Percentiles rank a stretch among this genome's conserved stretches.
Conservation (phyloP, 805 yeast species). For the Kodamaea kaohsiungensis region DNA sequence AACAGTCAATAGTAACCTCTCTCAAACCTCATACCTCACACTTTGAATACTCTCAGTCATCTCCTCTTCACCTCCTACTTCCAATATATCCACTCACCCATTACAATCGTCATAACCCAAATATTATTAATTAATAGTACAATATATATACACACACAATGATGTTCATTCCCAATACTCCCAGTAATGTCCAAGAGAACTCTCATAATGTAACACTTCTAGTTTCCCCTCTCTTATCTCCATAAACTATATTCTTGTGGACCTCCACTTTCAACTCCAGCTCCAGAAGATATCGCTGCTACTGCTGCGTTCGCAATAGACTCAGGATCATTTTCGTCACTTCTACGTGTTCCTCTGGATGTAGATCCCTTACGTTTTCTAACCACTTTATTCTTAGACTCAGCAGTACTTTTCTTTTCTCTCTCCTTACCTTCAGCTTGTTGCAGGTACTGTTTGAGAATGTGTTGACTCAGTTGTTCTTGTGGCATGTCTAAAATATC, state of each 20-base stretch:
- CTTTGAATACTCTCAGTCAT: too few relatives aligned
- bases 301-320: constrained; percentile 40
- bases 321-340: constrained; percentile 23
- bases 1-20: too few relatives aligned
- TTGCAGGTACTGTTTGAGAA: neutral
- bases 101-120: neutral
- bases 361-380: neutral
- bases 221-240: constrained; percentile 27
- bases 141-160: neutral
- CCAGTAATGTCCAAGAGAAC: too few relatives aligned
- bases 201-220: too few relatives aligned
- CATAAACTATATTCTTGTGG: constrained; percentile 40
- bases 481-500: neutral
- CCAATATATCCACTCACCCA: too few relatives aligned
- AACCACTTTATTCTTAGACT: neutral
- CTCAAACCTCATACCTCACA: too few relatives aligned
- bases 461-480: neutral
- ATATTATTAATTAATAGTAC: neutral
- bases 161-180: too few relatives aligned
- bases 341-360: neutral
- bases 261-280: constrained; percentile 23
- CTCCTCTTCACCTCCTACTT: too few relatives aligned
- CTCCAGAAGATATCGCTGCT: constrained; percentile 35
- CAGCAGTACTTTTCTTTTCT: neutral
- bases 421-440: neutral